Evolutionary conservation across 139 green algal species (phyloP), one percentile per base, ranked within the genome.

Genomic region (Pseudopediastrum boryanum): DNA sequence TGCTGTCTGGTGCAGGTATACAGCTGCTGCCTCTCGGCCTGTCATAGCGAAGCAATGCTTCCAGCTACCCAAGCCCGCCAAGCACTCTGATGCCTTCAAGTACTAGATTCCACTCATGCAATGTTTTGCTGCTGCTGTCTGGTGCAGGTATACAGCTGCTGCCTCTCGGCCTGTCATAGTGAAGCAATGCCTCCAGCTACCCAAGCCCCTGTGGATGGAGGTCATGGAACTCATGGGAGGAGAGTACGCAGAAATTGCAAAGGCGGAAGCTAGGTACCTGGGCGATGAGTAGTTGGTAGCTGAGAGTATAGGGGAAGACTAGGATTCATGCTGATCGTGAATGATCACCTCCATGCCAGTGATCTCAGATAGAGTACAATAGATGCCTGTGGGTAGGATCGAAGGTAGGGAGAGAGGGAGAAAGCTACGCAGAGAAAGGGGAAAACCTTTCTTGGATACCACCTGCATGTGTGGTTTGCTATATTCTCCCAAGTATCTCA

Each of bases 181-280:
- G 13, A 95, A 95, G 81, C 76, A 84, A 51, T 51, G 43, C 35
- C 59, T 92, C 38, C 86, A 90, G 85, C 85, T 95, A 65, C 90
- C 90, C 23, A 88, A 87, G 58, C 90, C 90, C 0, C 78, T 93
- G 58, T 95, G 90, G 88, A 72, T 65, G 4, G 90, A 95, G 72
- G 66, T 90, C 48, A 51, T 91, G 64, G 66, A 79, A 48, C 82
- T 94, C 25, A 73, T 75, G 75, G 75, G 75, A 8, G 75, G 75
- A 21, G 62, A 75, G 1, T 81, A 56, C 56, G 46, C 75, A 4
- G 9, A 2, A 9, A 43, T 25, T 33, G 75, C 62, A 48, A 42
- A 41, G 12, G 31, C 63, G 31, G 44, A 59, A 4, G 48, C n/a
- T n/a, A n/a, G n/a, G n/a, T n/a, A n/a, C n/a, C n/a, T n/a, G n/a